Evolutionary conservation across 2,329 filamentous ascomycete genomes (phyloP), one percentile per base, ranked within the genome.

Genomic region (Colletotrichum musicola): DNA sequence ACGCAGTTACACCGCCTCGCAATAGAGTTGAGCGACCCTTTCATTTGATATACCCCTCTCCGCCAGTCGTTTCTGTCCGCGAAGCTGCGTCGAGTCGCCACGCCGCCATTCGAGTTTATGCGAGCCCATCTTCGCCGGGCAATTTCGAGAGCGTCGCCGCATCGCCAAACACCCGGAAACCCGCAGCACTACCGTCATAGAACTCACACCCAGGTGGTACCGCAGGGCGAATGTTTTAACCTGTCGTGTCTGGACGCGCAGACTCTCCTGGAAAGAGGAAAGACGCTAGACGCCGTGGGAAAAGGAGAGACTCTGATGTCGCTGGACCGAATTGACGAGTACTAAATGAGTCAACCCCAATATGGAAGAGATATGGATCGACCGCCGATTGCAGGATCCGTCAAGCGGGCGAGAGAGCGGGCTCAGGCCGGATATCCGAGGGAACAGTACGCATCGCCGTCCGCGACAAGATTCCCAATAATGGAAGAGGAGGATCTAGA

Each of bases 311-410:
- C 65, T 61, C 72, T 72, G 73, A 75, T 74, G 75, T 72, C 71
- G 70, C 59, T 71, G 67, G 70, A 64, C 30, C 61, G 63, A 58
- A 63, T 63, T 75, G 71, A 72, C 70, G 64, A 73, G 70, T 74
- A 72, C 75, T 84, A 83, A 83, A 89, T 88, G 87, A 88, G 82
- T 84, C 82, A 80, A 77, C 75, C 76, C 74, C 83, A 87, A 82
- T 78, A 88, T 88, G 86, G 82, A 79, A 82, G 78, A 77, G 79
- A 79, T 72, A 85, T 85, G 85, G 86, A 87, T 71, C 80, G 79
- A 77, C 75, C 79, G 73, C 74, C 79, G 71, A 75, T 75, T 77
- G 81, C 78, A 73, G 85, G 85, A 74, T 88, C 87, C 69, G 83
- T 88, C 73, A 84, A 77, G 77, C 84, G 82, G 75, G 87, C 86